A percentile compares a stretch with the other conserved stretches of the same genome.
phyloP scores from a whole-genome alignment of 2,329 filamentous ascomycete species.

The Leptographium procerum region DNA sequence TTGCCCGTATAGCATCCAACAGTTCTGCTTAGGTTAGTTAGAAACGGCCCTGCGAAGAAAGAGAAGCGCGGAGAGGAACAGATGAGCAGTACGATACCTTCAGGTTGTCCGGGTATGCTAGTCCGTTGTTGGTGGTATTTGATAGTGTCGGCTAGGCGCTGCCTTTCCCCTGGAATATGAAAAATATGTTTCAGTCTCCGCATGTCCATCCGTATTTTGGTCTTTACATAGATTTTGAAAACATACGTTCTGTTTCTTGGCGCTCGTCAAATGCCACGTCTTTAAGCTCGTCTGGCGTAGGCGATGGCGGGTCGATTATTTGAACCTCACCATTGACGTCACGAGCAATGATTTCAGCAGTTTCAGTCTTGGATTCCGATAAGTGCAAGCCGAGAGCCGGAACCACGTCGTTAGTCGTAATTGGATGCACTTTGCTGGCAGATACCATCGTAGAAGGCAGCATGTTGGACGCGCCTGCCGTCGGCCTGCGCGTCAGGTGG shows the following conservation, averaged over 20 bases:
- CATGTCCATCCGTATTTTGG: not conserved
- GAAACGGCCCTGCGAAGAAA: too few species aligned
- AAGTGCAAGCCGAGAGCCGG: not conserved
- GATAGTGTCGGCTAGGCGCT: constrained; percentile 48
- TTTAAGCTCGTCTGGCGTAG: constrained; percentile 41
- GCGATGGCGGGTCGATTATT: constrained; percentile 44
- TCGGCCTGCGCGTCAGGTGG: constrained; percentile 46
- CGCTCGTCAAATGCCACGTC: constrained; percentile 45
- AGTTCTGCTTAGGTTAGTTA: constrained; percentile 39
- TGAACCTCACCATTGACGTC: constrained; percentile 53
- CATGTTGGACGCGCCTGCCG: constrained; percentile 28
- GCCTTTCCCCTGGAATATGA: constrained; percentile 35
- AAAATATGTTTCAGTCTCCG: not conserved
- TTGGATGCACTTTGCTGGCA: constrained; percentile 15
- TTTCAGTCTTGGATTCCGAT: not conserved
- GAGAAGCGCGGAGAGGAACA: not conserved
- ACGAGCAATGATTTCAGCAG: constrained; percentile 46
- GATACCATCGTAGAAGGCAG: constrained; percentile 33
- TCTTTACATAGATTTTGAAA: not conserved
- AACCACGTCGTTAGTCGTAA: constrained; percentile 21
- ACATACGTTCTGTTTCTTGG: constrained; percentile 43
- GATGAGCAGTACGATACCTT: constrained; percentile 44
- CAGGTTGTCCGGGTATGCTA: constrained; percentile 48
- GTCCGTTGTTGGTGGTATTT: constrained; percentile 48
- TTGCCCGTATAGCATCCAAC: constrained; percentile 56